Evolutionary conservation across 1,284 basidiomycete genomes (phyloP).

Genomic region (Leccinum griseonigrum): DNA sequence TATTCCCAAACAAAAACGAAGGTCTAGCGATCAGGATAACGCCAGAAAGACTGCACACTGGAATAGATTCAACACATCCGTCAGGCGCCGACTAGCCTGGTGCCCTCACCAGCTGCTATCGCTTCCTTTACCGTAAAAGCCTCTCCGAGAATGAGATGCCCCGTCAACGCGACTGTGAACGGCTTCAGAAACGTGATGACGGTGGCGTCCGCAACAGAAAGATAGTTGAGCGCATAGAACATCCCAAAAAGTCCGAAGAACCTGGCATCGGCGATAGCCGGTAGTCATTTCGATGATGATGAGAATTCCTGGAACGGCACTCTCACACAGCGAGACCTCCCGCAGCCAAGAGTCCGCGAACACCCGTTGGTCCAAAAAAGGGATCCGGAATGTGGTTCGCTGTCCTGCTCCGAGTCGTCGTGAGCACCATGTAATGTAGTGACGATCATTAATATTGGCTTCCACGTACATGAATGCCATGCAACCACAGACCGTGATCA

Average conservation of each 20-base stretch:
- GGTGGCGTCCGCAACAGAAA: slow-evolving; percentile 73
- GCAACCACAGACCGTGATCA: slow-evolving; percentile 46
- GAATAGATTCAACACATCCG: slow-evolving; percentile 10
- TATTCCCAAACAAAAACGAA: slow-evolving; percentile 42
- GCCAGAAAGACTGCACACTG: slow-evolving; percentile 55
- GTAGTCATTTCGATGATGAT: neutral
- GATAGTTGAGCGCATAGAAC: slow-evolving; percentile 69
- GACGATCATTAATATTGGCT: neutral
- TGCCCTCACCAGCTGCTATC: slow-evolving; percentile 56
- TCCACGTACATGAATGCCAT: slow-evolving; percentile 40
- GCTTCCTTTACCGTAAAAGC: slow-evolving; percentile 56
- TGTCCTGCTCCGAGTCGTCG: slow-evolving; percentile 36
- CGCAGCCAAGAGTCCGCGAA: slow-evolving; percentile 54
- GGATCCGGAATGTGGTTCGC: slow-evolving; percentile 59
- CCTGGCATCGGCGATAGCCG: slow-evolving; percentile 29
- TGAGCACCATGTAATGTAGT: neutral
- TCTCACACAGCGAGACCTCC: slow-evolving; percentile 63
- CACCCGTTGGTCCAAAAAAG: slow-evolving; percentile 64
- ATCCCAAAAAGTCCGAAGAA: slow-evolving; percentile 62
- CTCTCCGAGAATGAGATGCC: slow-evolving; percentile 67
- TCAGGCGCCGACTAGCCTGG: neutral
- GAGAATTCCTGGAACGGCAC: neutral
- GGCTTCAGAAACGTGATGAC: slow-evolving; percentile 78
- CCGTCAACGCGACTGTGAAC: slow-evolving; percentile 65
- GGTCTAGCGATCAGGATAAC: slow-evolving; percentile 64